Conservation (phyloP, 148 eudicot species). For the Rhododendron williamsianum region DNA sequence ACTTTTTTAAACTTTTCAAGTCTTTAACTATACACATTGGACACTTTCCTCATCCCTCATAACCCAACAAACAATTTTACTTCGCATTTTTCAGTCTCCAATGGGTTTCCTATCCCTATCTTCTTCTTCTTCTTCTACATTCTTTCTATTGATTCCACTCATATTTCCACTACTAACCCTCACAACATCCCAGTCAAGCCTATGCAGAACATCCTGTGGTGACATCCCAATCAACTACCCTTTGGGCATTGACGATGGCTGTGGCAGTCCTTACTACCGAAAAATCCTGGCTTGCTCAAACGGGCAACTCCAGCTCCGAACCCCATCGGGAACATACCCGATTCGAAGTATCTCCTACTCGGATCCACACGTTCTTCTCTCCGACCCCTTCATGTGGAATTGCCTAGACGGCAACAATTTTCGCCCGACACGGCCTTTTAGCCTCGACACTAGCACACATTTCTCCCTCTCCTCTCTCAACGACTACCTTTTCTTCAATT, state of each 20-base stretch:
- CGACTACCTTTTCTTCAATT: constrained; percentile 88
- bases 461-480: constrained; percentile 60
- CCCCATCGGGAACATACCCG: constrained; percentile 80
- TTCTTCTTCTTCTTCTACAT: constrained; percentile 5
- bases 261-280: constrained; percentile 83
- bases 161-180: constrained; percentile 11
- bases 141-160: constrained; percentile 8
- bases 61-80: background rate
- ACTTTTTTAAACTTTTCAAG: no score
- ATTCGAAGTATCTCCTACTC: constrained; percentile 52
- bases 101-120: constrained; percentile 7
- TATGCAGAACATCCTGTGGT: constrained; percentile 68
- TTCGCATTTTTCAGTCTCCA: background rate
- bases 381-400: constrained; percentile 81
- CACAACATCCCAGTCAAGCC: constrained; percentile 44
- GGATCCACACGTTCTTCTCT: constrained; percentile 67
- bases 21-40: background rate
- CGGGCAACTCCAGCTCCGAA: constrained; percentile 48
- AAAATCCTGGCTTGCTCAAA: constrained; percentile 56
- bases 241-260: constrained; percentile 75
- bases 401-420: constrained; percentile 62
- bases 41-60: constrained; percentile 2
- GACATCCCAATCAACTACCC: constrained; percentile 73
- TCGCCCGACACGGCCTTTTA: constrained; percentile 69
- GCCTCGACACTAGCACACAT: constrained; percentile 73